phyloP scores from a whole-genome alignment of 768 basidiomycete genomes.

The Tricholoma bakamatsutake region DNA sequence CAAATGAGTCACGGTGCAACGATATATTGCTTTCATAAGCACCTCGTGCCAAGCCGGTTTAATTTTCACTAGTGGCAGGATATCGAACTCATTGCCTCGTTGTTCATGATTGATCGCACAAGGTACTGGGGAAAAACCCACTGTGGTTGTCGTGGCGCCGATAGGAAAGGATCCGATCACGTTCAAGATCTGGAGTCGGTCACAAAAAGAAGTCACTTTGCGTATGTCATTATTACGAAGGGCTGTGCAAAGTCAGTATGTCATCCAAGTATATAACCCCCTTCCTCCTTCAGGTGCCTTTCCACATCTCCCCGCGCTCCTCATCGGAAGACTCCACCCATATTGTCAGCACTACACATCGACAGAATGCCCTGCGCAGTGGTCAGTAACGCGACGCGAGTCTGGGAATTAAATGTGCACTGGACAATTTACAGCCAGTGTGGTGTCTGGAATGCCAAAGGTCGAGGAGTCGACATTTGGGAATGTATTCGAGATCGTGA shows the following conservation, averaged over 20 bases:
- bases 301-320: slow-evolving; percentile 1
- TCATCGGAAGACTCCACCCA: not conserved
- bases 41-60: not conserved
- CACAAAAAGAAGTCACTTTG: slow-evolving; percentile 8
- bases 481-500: slow-evolving; percentile 67
- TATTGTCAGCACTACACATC: not conserved
- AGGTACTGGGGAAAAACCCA: not conserved
- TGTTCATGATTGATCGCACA: not conserved
- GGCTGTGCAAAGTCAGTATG: slow-evolving; percentile 15
- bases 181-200: slow-evolving; percentile 4
- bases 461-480: slow-evolving; percentile 69
- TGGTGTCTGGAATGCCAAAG: slow-evolving; percentile 62
- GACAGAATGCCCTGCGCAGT: slow-evolving; percentile 36
- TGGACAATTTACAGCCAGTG: slow-evolving; percentile 66
- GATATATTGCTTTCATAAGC: not conserved
- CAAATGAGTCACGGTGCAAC: not conserved
- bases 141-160: slow-evolving; percentile 1
- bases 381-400: slow-evolving; percentile 60
- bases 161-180: slow-evolving; percentile 11
- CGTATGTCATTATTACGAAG: slow-evolving; percentile 15
- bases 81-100: slow-evolving; percentile 1
- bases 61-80: not conserved
- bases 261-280: slow-evolving; percentile 17
- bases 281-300: not conserved
- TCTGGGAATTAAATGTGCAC: slow-evolving; percentile 64